These are phyloP conservation scores for Pedinophyceae sp. DNA, from an alignment of 139 green algal genomes.

Conservation along the genomic window DNA sequence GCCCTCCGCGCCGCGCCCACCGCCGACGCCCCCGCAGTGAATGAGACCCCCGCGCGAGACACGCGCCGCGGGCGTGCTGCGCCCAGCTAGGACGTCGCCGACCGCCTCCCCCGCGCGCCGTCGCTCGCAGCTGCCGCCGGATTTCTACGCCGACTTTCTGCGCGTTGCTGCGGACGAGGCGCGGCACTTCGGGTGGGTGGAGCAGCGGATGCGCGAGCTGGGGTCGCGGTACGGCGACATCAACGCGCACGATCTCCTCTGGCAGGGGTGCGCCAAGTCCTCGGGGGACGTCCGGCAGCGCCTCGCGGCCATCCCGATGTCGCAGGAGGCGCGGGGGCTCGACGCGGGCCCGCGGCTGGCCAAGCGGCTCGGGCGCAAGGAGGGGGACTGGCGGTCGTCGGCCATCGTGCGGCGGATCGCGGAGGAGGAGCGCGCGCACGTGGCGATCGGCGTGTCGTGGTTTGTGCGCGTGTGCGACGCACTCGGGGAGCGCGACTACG, in stretches of 20 bases:
- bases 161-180: slow-evolving; percentile 64
- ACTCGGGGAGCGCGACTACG: too few relatives aligned
- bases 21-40: too few relatives aligned
- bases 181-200: slow-evolving; percentile 48
- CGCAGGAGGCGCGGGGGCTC: slow-evolving; percentile 51
- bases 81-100: neutral
- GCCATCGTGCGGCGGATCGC: slow-evolving; percentile 48
- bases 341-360: slow-evolving; percentile 41
- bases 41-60: too few relatives aligned
- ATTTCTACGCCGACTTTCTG: slow-evolving; percentile 69
- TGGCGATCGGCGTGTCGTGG: slow-evolving; percentile 55
- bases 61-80: neutral
- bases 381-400: slow-evolving; percentile 43
- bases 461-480: slow-evolving; percentile 38
- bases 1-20: too few relatives aligned
- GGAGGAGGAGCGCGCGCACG: slow-evolving; percentile 59
- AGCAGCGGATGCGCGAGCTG: slow-evolving; percentile 23
- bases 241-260: slow-evolving; percentile 56
- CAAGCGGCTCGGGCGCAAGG: slow-evolving; percentile 30
- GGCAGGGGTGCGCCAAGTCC: slow-evolving; percentile 26
- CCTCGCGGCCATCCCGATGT: slow-evolving; percentile 66
- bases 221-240: slow-evolving; percentile 51
- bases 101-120: too few relatives aligned
- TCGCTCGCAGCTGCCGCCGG: slow-evolving; percentile 19
- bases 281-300: slow-evolving; percentile 23